Percentiles rank a stretch among this genome's conserved stretches.
Evolutionary conservation across 2,329 filamentous ascomycete species (phyloP).

Genomic region (Blastomyces parvus): DNA sequence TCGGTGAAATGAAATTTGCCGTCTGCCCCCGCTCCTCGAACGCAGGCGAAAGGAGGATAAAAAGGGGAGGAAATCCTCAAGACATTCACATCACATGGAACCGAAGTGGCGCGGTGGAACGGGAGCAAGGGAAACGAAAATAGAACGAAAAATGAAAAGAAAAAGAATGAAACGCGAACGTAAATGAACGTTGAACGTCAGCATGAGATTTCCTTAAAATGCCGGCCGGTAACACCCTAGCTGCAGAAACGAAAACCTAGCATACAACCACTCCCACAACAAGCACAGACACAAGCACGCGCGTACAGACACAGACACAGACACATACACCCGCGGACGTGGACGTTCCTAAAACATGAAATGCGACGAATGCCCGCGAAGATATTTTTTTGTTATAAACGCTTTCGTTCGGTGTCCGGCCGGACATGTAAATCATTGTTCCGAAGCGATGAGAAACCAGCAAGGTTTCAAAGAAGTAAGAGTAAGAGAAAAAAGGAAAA

Average conservation of each 20-base stretch:
- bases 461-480: not conserved
- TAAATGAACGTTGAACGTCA: not conserved
- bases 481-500: not conserved
- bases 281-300: not conserved
- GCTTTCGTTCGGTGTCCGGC: not conserved
- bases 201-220: constrained; percentile 3
- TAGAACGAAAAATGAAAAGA: not conserved
- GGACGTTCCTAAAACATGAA: not conserved
- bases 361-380: not conserved
- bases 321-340: not conserved
- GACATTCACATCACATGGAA: not conserved
- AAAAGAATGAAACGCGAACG: not conserved
- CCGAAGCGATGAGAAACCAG: not conserved
- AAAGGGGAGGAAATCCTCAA: not conserved
- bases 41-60: not conserved
- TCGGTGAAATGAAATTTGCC: constrained; percentile 11
- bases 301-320: no score
- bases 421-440: not conserved
- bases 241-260: constrained; percentile 4
- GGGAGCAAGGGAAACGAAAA: not conserved
- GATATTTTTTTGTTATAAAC: not conserved
- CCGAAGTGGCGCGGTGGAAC: not conserved
- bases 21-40: constrained; percentile 5
- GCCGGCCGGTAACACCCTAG: constrained; percentile 14
- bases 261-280: not conserved